phyloP scores from a whole-genome alignment of 805 yeast species.

The Cephaloascus fragrans region DNA sequence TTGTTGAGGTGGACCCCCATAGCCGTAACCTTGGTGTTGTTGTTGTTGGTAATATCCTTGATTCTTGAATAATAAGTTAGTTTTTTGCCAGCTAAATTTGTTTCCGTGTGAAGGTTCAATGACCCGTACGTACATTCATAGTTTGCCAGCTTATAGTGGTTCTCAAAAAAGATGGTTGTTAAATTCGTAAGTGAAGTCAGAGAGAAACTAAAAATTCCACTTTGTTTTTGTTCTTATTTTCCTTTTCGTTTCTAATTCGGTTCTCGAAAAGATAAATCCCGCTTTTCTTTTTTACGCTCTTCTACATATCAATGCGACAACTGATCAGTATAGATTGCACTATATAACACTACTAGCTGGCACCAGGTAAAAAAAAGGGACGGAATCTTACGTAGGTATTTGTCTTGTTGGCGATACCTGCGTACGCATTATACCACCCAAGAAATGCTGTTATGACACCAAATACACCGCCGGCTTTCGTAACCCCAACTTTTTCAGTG shows the following conservation, averaged over 20 bases:
- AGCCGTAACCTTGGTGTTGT: slow-evolving; percentile 1
- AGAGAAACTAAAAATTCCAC: too few relatives aligned
- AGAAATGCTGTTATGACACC: slow-evolving; percentile 52
- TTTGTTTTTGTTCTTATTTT: too few relatives aligned
- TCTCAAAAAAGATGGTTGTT: too few relatives aligned
- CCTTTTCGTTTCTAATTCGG: too few relatives aligned
- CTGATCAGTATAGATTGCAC: too few relatives aligned
- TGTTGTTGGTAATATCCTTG: slow-evolving; percentile 6
- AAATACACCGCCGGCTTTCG: slow-evolving; percentile 53
- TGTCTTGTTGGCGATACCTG: slow-evolving; percentile 39
- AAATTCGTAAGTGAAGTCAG: too few relatives aligned
- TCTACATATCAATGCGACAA: slow-evolving; percentile 27
- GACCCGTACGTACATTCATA: too few relatives aligned
- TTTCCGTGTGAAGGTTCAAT: too few relatives aligned
- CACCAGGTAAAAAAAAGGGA: slow-evolving; percentile 23
- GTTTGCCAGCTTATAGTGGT: too few relatives aligned
- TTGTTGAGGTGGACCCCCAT: slow-evolving; percentile 11
- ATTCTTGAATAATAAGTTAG: neutral
- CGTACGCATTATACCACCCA: slow-evolving; percentile 65
- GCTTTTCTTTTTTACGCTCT: too few relatives aligned
- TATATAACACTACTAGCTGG: slow-evolving; percentile 20
- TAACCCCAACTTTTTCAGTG: slow-evolving; percentile 26
- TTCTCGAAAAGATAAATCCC: too few relatives aligned
- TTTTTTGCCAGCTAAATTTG: too few relatives aligned
- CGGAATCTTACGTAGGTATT: slow-evolving; percentile 11